Conservation (phyloP, 345 rosid genomes). For the Rhodamnia argentea region DNA sequence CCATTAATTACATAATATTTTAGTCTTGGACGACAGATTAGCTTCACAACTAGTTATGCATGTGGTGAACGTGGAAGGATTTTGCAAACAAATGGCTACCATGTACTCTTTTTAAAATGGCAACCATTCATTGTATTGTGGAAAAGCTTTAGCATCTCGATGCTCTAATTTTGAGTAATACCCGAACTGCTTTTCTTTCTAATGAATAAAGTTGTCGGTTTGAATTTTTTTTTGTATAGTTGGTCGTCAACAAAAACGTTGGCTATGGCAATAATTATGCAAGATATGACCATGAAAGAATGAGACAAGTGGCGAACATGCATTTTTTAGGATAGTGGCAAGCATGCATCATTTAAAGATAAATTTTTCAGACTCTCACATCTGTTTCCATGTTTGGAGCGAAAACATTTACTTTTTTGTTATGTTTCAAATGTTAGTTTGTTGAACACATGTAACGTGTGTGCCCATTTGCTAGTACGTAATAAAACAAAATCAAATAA, state of each 20-base stretch:
- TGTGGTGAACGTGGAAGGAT: background rate
- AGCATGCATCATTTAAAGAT: background rate
- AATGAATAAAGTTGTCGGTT: background rate
- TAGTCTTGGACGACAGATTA: background rate
- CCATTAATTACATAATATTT: background rate
- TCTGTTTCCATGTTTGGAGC: background rate
- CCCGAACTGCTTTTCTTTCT: background rate
- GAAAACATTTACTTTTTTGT: no score
- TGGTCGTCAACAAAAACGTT: background rate
- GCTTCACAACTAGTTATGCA: no score
- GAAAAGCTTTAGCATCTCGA: background rate
- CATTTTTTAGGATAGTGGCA: background rate
- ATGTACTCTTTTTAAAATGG: background rate
- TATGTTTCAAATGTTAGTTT: background rate
- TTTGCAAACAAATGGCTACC: background rate
- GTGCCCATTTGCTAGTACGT: background rate
- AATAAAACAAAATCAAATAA: background rate
- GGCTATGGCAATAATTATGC: background rate
- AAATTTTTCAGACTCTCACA: background rate
- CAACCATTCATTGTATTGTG: background rate
- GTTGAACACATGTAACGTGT: no score
- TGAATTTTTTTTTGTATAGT: background rate
- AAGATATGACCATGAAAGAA: background rate
- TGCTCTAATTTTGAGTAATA: background rate
- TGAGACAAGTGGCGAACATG: background rate